These are phyloP conservation scores for Chrysoporthe austroafricana DNA, from an alignment of 2,329 filamentous ascomycete species.

Conservation along the genomic window DNA sequence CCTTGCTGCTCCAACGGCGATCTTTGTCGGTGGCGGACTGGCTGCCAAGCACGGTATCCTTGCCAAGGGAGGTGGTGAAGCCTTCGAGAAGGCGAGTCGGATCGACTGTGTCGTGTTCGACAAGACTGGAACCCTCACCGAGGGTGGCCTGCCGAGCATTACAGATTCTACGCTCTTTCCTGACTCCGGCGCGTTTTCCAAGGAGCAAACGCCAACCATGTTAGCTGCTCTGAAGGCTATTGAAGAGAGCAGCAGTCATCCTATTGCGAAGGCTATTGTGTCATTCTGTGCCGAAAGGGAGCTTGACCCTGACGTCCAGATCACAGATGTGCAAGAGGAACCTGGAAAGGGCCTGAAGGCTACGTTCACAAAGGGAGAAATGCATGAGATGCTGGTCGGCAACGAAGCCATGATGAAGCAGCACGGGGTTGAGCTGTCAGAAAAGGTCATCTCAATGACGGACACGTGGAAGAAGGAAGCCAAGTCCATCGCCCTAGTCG, in stretches of 20 bases:
- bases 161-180: slow-evolving; percentile 55
- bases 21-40: slow-evolving; percentile 81
- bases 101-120: slow-evolving; percentile 83
- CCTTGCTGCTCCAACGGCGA: slow-evolving; percentile 82
- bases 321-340: slow-evolving; percentile 63
- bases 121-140: slow-evolving; percentile 83
- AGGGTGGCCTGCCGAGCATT: slow-evolving; percentile 72
- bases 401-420: slow-evolving; percentile 72
- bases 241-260: slow-evolving; percentile 75
- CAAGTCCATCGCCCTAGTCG: slow-evolving; percentile 66
- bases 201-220: slow-evolving; percentile 38
- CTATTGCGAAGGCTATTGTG: slow-evolving; percentile 72
- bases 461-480: slow-evolving; percentile 64
- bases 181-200: slow-evolving; percentile 31
- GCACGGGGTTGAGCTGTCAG: slow-evolving; percentile 46
- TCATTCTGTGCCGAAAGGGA: slow-evolving; percentile 56
- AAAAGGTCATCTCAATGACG: slow-evolving; percentile 42
- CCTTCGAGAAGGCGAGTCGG: slow-evolving; percentile 81
- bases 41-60: slow-evolving; percentile 81
- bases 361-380: slow-evolving; percentile 44
- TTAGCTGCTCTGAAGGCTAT: slow-evolving; percentile 62
- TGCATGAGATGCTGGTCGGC: slow-evolving; percentile 65
- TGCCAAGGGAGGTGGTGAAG: slow-evolving; percentile 82
- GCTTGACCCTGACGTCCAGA: slow-evolving; percentile 36
- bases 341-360: slow-evolving; percentile 74